Evolutionary conservation across 768 basidiomycete species (phyloP), one percentile per base, ranked within the genome.

Genomic region (Cyclocybe aegerita): DNA sequence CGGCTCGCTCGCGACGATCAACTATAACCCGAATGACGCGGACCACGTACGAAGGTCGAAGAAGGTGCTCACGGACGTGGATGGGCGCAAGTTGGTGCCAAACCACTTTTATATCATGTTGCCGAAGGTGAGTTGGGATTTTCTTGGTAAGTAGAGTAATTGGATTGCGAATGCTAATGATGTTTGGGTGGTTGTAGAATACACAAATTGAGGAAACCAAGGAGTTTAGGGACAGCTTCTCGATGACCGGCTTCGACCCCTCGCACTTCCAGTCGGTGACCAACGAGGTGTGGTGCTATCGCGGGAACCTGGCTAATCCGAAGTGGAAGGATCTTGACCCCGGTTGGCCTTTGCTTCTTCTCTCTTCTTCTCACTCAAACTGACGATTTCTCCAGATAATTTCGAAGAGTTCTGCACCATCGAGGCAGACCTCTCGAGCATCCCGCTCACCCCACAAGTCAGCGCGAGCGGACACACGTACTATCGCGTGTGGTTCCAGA

Each of bases 151-250:
- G 23, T 23, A 23, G 4, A 4, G 23, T 23, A 23, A 23, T 23
- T 23, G 23, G 23, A 23, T 23, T 23, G 23, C 23, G 8, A 7
- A 34, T 32, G n/a, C 10, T 32, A 32, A 15, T 45, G 8, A 8
- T 15, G n/a, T 11, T 38, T 4, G 34, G 39, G 29, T 17, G 14
- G 41, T 43, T 35, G 34, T 34, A 70, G 71, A 65, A 66, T 2
- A 69, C 65, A 9, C 70, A 66, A 32, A 74, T 78, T 0, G 68
- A 65, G 8, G 77, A 76, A 44, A 64, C 69, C n/a, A 68, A 74
- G 56, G 75, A 76, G 49, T 78, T 75, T 51, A 62, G 68, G 32
- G 67, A 68, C 32, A 61, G 56, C 1, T 74, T 67, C 60, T 38
- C 42, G 66, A 29, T 63, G 59, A 39, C 58, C 53, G 6, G 39